phyloP scores from a whole-genome alignment of 768 basidiomycete genomes.

The Tricholoma matsutake region DNA sequence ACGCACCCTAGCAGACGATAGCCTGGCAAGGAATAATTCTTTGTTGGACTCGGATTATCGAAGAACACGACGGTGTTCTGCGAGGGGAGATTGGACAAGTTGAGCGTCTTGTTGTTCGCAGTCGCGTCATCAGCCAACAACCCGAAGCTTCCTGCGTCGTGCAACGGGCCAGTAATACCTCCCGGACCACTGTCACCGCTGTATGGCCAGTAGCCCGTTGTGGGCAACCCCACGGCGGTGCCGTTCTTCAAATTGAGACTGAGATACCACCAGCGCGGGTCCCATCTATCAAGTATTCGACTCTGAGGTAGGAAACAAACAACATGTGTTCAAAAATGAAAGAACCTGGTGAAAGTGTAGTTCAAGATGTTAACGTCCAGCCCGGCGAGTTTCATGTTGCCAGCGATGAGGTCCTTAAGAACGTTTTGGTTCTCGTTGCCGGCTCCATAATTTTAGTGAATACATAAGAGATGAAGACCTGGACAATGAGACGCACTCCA shows the following conservation, averaged over 20 bases:
- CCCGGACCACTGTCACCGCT: constrained; percentile 25
- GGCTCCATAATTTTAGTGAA: constrained; percentile 14
- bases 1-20: constrained; percentile 27
- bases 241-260: constrained; percentile 27
- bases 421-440: constrained; percentile 31
- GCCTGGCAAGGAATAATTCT: constrained; percentile 25
- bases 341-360: constrained; percentile 23
- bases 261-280: constrained; percentile 32
- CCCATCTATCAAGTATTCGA: constrained; percentile 20
- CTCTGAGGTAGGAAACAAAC: neutral
- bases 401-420: constrained; percentile 22
- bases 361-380: constrained; percentile 22
- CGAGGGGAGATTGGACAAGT: constrained; percentile 17
- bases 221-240: constrained; percentile 26
- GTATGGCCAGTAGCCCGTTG: constrained; percentile 32
- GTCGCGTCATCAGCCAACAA: constrained; percentile 15
- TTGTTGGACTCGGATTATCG: constrained; percentile 30
- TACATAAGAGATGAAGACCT: neutral
- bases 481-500: constrained; percentile 23
- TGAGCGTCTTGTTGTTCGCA: constrained; percentile 13
- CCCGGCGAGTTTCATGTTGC: constrained; percentile 23
- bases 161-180: constrained; percentile 24
- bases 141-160: constrained; percentile 25
- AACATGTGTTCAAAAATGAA: neutral
- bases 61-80: constrained; percentile 26